phyloP scores from a whole-genome alignment of 1,284 basidiomycete species.

The Cerioporus squamosus region DNA sequence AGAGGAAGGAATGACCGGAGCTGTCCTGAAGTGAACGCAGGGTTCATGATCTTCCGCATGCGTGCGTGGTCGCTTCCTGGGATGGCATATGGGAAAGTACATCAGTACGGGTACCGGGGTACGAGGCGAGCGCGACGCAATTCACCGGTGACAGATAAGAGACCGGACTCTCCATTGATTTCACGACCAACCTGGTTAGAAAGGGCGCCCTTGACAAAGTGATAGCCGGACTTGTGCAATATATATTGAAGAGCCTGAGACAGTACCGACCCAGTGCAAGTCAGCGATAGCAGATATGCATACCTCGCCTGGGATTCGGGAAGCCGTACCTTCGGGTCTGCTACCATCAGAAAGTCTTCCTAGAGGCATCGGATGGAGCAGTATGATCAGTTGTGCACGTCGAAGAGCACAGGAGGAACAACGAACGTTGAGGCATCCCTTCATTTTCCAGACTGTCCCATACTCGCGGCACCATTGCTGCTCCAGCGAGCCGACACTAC shows the following conservation, averaged over 20 bases:
- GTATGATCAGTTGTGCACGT: background rate
- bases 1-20: slow-evolving; percentile 51
- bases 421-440: slow-evolving; percentile 34
- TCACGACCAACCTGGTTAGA: slow-evolving; percentile 31
- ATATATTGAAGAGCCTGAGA: slow-evolving; percentile 40
- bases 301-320: too few species aligned
- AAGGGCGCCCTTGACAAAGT: slow-evolving; percentile 37
- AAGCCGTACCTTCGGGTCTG: slow-evolving; percentile 39
- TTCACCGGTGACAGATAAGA: slow-evolving; percentile 41
- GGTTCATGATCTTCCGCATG: slow-evolving; percentile 45
- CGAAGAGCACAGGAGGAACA: background rate
- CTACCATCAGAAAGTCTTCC: slow-evolving; percentile 29
- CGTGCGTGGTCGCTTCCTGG: slow-evolving; percentile 45
- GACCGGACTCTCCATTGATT: slow-evolving; percentile 32
- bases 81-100: background rate
- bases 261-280: background rate
- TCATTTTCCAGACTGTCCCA: slow-evolving; percentile 35
- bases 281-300: background rate
- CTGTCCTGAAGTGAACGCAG: slow-evolving; percentile 47
- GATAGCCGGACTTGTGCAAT: slow-evolving; percentile 40
- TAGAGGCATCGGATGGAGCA: slow-evolving; percentile 4
- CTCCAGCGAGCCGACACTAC: slow-evolving; percentile 37
- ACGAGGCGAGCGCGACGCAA: slow-evolving; percentile 9
- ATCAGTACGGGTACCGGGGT: background rate
- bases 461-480: slow-evolving; percentile 37